Evolutionary conservation across 169 alveolate genomes (phyloP).

Genomic region (Eimeria tenella): DNA sequence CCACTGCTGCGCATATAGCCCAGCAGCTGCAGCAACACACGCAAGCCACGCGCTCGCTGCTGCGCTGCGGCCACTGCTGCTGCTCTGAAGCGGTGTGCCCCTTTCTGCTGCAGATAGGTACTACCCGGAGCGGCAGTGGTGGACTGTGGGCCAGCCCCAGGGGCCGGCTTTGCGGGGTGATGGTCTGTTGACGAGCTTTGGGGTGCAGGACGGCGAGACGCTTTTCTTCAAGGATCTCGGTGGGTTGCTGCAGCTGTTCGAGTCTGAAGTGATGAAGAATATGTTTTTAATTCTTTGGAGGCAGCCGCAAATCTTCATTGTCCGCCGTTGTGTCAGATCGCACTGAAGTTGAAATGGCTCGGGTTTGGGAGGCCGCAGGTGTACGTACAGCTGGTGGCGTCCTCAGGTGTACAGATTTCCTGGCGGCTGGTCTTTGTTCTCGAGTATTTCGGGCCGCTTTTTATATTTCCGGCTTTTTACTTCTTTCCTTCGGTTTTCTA

Average conservation of each 20-base stretch:
- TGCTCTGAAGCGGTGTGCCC: background rate
- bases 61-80: background rate
- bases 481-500: slow-evolving; percentile 89
- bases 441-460: slow-evolving; percentile 98
- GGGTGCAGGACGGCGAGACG: slow-evolving; percentile 57
- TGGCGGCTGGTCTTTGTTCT: slow-evolving; percentile 97
- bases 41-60: background rate
- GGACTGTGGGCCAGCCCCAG: slow-evolving; percentile 76
- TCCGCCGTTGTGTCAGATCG: no score
- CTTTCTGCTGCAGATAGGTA: slow-evolving; percentile 63
- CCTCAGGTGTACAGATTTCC: slow-evolving; percentile 91
- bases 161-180: slow-evolving; percentile 58
- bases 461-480: slow-evolving; percentile 95
- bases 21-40: no score
- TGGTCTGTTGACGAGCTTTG: slow-evolving; percentile 17
- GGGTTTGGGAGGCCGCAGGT: no score
- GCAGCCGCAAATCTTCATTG: no score
- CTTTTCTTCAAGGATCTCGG: slow-evolving; percentile 73
- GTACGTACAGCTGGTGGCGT: no score
- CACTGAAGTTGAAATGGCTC: no score
- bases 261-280: no score
- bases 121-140: slow-evolving; percentile 83
- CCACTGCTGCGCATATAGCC: no score
- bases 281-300: no score
- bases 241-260: background rate